These are phyloP conservation scores for Kodamaea anthophila DNA, from an alignment of 1,139 yeast species.

Conservation along the genomic window DNA sequence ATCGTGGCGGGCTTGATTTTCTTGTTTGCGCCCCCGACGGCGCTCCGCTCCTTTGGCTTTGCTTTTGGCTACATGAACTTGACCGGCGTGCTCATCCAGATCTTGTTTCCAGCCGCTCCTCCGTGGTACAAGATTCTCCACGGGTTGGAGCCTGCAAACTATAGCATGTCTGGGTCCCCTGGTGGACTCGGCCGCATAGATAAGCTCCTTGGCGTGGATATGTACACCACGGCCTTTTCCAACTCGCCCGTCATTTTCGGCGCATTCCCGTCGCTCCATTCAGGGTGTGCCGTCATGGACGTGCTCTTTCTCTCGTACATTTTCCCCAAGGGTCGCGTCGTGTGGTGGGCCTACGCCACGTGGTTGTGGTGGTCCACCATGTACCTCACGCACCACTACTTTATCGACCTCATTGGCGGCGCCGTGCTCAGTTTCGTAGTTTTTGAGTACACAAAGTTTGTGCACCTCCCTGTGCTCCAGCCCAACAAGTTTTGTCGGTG, in stretches of 20 bases:
- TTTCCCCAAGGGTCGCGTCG: conserved; percentile 61
- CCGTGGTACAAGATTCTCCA: conserved; percentile 93
- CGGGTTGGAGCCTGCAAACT: conserved; percentile 87
- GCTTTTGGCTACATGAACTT: conserved; percentile 97
- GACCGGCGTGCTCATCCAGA: conserved; percentile 74
- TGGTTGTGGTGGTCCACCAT: conserved; percentile 99
- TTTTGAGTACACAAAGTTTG: conserved; percentile 67
- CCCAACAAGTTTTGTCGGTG: conserved; percentile 70
- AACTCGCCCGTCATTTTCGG: conserved; percentile 95
- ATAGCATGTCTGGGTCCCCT: conserved; percentile 89
- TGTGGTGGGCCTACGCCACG: conserved; percentile 69
- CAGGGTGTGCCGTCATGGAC: conserved; percentile 92
- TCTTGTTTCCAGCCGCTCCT: conserved; percentile 90
- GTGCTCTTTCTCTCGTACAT: conserved; percentile 77
- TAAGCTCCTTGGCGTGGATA: conserved; percentile 66
- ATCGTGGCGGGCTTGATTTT: conserved; percentile 75
- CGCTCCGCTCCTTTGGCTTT: conserved; percentile 81
- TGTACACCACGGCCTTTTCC: conserved; percentile 80
- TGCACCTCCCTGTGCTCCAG: conserved; percentile 66
- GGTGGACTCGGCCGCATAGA: conserved; percentile 96
- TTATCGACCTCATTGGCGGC: conserved; percentile 87
- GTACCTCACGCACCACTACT: conserved; percentile 95
- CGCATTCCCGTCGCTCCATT: conserved; percentile 94
- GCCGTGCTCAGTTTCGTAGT: conserved; percentile 69
- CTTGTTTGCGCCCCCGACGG: conserved; percentile 88